Percentiles rank a stretch among this genome's conserved stretches.
Evolutionary conservation across 208 protist species (phyloP).

Genomic region (Wallacemonas sp.): DNA sequence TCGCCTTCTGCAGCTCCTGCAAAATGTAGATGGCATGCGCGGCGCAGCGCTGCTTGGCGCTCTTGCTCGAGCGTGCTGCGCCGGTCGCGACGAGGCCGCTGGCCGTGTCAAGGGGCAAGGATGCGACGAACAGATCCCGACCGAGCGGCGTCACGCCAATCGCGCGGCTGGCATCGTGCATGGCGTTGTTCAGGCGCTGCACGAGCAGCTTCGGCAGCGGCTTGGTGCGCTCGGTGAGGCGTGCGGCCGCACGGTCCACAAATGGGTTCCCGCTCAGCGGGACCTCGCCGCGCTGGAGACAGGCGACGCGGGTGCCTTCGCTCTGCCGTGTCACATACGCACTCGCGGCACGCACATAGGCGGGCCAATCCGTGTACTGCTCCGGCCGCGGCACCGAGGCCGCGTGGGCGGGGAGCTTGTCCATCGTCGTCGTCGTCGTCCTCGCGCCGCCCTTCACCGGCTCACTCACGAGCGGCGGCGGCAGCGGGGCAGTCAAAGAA

Average conservation of each 20-base stretch:
- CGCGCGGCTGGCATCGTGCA: conserved; percentile 35
- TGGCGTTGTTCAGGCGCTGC: conserved; percentile 46
- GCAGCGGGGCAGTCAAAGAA: not conserved
- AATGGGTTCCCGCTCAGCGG: conserved; percentile 48
- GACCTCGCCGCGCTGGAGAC: conserved; percentile 29
- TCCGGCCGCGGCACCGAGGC: conserved; percentile 22
- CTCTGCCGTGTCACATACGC: conserved; percentile 29
- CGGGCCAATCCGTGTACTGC: conserved; percentile 34
- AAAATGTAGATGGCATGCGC: conserved; percentile 65
- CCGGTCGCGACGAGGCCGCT: conserved; percentile 48
- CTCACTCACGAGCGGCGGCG: not conserved
- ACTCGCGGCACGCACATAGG: conserved; percentile 42
- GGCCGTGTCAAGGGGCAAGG: conserved; percentile 42
- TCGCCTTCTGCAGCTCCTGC: conserved; percentile 19
- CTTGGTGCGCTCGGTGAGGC: conserved; percentile 27
- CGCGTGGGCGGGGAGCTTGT: no score
- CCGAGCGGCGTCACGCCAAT: conserved; percentile 35
- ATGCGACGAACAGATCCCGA: conserved; percentile 45
- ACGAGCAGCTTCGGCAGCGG: conserved; percentile 18
- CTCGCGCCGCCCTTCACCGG: not conserved
- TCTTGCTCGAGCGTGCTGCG: conserved; percentile 41
- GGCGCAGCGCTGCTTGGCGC: conserved; percentile 63
- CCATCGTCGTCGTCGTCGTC: no score
- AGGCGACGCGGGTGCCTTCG: conserved; percentile 13
- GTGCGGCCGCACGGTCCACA: conserved; percentile 48